These are phyloP conservation scores for Megacollybia platyphylla DNA, from an alignment of 1,284 basidiomycete genomes.

Conservation along the genomic window DNA sequence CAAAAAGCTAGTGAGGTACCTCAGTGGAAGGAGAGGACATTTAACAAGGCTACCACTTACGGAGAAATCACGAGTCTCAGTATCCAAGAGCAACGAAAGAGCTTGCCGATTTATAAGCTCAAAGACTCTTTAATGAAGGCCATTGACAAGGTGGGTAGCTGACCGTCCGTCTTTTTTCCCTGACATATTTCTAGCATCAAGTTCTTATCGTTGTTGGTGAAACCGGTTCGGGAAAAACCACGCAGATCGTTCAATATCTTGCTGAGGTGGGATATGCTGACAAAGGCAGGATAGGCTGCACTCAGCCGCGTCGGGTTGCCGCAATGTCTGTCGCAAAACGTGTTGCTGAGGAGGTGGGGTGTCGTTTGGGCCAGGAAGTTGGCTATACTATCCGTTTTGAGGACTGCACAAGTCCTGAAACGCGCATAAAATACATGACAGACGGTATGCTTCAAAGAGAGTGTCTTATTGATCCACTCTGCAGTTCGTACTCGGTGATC, in stretches of 20 bases:
- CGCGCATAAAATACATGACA: constrained; percentile 99
- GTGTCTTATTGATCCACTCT: constrained; percentile 90
- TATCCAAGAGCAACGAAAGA: constrained; percentile 89
- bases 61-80: constrained; percentile 85
- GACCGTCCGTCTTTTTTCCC: constrained; percentile 1
- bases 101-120: constrained; percentile 91
- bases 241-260: constrained; percentile 90
- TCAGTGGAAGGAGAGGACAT: constrained; percentile 86
- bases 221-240: constrained; percentile 89
- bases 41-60: constrained; percentile 96
- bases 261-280: constrained; percentile 86
- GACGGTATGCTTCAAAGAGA: constrained; percentile 99
- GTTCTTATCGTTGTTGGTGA: constrained; percentile 92
- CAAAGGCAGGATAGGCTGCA: constrained; percentile 86
- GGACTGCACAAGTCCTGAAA: constrained; percentile 96
- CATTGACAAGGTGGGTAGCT: constrained; percentile 63
- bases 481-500: constrained; percentile 86
- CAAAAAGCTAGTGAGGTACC: constrained; percentile 77
- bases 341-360: constrained; percentile 96
- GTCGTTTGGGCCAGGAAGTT: constrained; percentile 92
- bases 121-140: constrained; percentile 88
- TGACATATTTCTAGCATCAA: constrained; percentile 61
- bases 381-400: constrained; percentile 99
- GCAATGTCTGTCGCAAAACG: constrained; percentile 99
- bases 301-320: constrained; percentile 96